Evolutionary conservation across 2,329 filamentous ascomycete genomes (phyloP).

Genomic region (Parastagonospora nodorum): DNA sequence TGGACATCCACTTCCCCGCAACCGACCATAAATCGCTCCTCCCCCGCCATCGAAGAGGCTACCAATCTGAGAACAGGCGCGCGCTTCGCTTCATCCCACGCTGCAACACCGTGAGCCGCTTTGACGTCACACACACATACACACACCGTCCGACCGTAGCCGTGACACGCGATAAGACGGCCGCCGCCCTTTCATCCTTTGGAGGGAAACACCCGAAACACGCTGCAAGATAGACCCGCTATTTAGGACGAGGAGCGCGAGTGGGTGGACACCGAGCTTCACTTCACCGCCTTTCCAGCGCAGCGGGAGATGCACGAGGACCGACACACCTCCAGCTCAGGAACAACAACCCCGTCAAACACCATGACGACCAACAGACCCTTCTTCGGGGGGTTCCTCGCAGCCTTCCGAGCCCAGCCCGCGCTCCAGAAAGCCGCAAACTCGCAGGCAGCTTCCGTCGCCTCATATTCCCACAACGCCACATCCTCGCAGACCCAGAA

Average conservation of each 20-base stretch:
- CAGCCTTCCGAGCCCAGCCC: constrained; percentile 69
- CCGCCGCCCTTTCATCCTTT: neutral
- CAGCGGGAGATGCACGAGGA: constrained; percentile 34
- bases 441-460: constrained; percentile 44
- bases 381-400: constrained; percentile 70
- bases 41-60: neutral
- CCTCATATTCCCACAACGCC: constrained; percentile 42
- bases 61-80: neutral
- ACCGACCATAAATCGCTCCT: constrained; percentile 1
- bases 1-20: constrained; percentile 4
- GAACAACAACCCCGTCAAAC: constrained; percentile 18
- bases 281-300: constrained; percentile 2
- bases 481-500: constrained; percentile 44
- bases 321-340: constrained; percentile 24
- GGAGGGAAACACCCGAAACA: neutral
- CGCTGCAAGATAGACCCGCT: neutral
- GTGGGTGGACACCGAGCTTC: neutral
- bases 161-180: neutral
- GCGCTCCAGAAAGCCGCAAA: constrained; percentile 62
- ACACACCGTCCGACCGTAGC: neutral
- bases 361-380: constrained; percentile 68
- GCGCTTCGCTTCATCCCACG: neutral
- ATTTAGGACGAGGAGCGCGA: neutral
- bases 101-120: neutral
- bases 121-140: constrained; percentile 4